phyloP scores from a whole-genome alignment of 495 filamentous ascomycete species.

The Usnea hakonensis region DNA sequence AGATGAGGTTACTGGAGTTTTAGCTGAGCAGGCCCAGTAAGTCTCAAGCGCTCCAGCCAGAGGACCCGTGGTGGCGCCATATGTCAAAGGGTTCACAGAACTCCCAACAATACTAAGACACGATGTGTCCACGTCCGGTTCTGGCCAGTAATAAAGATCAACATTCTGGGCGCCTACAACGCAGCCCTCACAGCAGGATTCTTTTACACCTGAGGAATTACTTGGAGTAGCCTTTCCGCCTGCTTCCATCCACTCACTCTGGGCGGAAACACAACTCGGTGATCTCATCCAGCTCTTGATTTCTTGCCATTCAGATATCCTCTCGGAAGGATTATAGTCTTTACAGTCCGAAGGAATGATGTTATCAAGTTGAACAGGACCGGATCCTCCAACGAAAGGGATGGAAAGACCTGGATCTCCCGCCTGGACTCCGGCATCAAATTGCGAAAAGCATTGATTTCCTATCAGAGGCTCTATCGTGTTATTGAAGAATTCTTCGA shows the following conservation, averaged over 20 bases:
- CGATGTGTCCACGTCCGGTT: not conserved
- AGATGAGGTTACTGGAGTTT: not conserved
- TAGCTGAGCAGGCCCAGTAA: not conserved
- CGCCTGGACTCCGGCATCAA: too few species aligned
- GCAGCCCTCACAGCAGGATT: not conserved
- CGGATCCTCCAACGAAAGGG: too few species aligned
- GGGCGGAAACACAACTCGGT: not conserved
- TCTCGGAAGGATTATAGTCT: not conserved
- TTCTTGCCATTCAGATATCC: not conserved
- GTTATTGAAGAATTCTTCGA: not conserved
- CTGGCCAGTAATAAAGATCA: constrained; percentile 10
- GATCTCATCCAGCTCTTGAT: not conserved
- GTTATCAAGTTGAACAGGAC: too few species aligned
- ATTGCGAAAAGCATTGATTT: too few species aligned
- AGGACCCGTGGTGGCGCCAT: not conserved
- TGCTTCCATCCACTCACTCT: not conserved
- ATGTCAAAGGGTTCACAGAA: not conserved
- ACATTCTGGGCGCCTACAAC: not conserved
- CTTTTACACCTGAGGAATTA: not conserved
- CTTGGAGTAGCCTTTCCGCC: not conserved
- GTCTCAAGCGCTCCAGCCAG: not conserved
- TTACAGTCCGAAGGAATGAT: not conserved
- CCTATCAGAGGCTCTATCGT: too few species aligned
- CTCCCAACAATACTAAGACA: constrained; percentile 7
- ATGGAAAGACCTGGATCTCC: too few species aligned